Evolutionary conservation across 1,139 yeast genomes (phyloP), one percentile per base, ranked within the genome.

Genomic region (Magnusiomyces suaveolens): DNA sequence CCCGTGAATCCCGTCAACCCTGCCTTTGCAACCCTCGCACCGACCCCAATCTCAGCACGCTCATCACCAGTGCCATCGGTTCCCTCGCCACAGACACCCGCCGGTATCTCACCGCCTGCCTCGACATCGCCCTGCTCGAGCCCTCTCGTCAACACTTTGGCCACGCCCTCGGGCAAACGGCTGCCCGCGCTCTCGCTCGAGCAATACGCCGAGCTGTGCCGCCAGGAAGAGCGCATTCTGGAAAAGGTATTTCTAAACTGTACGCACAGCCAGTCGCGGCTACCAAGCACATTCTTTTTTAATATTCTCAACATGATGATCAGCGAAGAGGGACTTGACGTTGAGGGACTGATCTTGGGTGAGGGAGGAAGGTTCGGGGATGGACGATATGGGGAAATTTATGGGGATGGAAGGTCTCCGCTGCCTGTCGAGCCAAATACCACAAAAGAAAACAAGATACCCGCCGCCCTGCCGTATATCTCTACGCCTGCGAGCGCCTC

Each of bases 141-240:
- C 18, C 3, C 48, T 18, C 6, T 10, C 43, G 21, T 18, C 18
- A 18, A 39, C 6, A 36, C 41, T 10, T 36, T 16, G 8, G 3
- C 41, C 18, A 8, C 41, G 16, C 8, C 10, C 41, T 8, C 10
- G 4, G 16, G 4, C 41, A 41, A 41, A 21, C 21, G 83, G 84
- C 46, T 95, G 94, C 53, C 48, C 10, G 36, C 46, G 18, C 33
- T 51, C 26, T 18, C 46, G 2, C 46, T 43, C 14, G 50, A 51
- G 20, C 53, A 47, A 23, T 51, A 51, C 50, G 36, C 39, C 39
- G 47, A 47, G 23, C 39, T 51, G 23, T 36, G 47, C 4, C 32
- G 32, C 3, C 32, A 38, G 20, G 53, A 51, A 48, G 53, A 51
- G 21, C 18, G 23, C 20, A 12, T 21, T n/a, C 46, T 51, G 2